Evolutionary conservation across 192 early-diverging fungal genomes (phyloP), one percentile per base, ranked within the genome.

Genomic region (Coemansia sp.): DNA sequence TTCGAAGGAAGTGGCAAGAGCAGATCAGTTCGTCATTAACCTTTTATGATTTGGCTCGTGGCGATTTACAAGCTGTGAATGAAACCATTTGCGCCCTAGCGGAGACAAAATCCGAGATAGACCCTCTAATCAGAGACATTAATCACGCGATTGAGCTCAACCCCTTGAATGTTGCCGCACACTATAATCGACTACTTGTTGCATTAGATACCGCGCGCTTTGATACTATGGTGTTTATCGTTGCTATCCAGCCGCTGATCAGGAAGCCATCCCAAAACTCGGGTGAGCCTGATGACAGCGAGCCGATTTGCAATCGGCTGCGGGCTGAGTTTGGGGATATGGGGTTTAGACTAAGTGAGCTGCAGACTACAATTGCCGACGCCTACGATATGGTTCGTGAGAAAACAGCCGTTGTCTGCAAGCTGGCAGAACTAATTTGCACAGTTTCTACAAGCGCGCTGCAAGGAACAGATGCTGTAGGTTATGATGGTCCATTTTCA

Each of bases 271-370:
- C 41, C 13, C 49, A 43, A 8, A 19, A 9, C 39, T 18, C 62
- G 21, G 38, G 16, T 5, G 65, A 39, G 6, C 9, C 64, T 6
- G 59, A 48, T 48, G 64, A 64, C 48, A 53, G 39, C 32, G 67
- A 66, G 12, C 65, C 78, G 2, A 48, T 42, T 10, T 52, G 56
- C 41, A 64, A 59, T 26, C 56, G 69, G 5, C 53, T 81, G 52
- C 74, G 74, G 18, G 79, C 79, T 1, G 79, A 81, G 56, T 73
- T 81, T 72, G 79, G 79, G 5, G 71, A 76, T 50, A 52, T 81
- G 64, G 37, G 45, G 7, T 44, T 67, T 47, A 67, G 70, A 13
- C 42, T 76, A 23, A 13, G 64, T 2, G 71, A 76, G 39, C 23
- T 73, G 18, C 44, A 62, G n/a, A 40, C 48, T 39, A 63, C 49